phyloP scores from a whole-genome alignment of 192 early-diverging fungal species.

The Gamsiella multidivaricata region DNA sequence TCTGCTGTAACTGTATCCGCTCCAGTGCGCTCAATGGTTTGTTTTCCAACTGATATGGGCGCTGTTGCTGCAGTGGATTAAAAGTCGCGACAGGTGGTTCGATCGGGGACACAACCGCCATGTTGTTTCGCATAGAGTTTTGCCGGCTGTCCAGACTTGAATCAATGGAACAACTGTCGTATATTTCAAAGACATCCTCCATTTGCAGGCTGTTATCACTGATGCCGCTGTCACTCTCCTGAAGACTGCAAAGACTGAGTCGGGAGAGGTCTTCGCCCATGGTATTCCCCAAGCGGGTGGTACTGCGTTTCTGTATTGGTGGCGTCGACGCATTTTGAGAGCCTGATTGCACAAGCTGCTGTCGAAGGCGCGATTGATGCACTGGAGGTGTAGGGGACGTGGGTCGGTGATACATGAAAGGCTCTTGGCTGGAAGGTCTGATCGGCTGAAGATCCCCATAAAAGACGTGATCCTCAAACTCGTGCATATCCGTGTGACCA shows the following conservation, averaged over 20 bases:
- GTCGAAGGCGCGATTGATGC: background rate
- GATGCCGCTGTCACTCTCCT: constrained; percentile 19
- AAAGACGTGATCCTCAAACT: background rate
- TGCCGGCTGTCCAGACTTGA: constrained; percentile 5
- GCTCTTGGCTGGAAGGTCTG: background rate
- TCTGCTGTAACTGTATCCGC: constrained; percentile 22
- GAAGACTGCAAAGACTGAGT: constrained; percentile 26
- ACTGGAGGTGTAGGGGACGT: constrained; percentile 7
- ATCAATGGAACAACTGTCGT: constrained; percentile 2
- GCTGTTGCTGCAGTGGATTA: constrained; percentile 15
- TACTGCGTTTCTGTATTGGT: background rate
- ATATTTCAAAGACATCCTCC: constrained; percentile 41
- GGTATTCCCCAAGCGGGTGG: constrained; percentile 5
- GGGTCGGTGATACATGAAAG: background rate
- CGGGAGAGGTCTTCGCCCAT: constrained; percentile 35
- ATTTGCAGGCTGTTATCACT: constrained; percentile 33
- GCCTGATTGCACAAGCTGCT: background rate
- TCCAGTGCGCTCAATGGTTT: constrained; percentile 30
- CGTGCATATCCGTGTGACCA: constrained; percentile 18
- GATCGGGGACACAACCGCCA: background rate
- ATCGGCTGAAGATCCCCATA: background rate
- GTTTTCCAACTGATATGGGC: constrained; percentile 6
- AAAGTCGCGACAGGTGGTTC: no score
- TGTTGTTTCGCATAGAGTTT: background rate
- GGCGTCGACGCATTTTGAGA: background rate